Evolutionary conservation across 2,329 filamentous ascomycete species (phyloP), one percentile per base, ranked within the genome.

Genomic region (Nigrospora sphaerica): DNA sequence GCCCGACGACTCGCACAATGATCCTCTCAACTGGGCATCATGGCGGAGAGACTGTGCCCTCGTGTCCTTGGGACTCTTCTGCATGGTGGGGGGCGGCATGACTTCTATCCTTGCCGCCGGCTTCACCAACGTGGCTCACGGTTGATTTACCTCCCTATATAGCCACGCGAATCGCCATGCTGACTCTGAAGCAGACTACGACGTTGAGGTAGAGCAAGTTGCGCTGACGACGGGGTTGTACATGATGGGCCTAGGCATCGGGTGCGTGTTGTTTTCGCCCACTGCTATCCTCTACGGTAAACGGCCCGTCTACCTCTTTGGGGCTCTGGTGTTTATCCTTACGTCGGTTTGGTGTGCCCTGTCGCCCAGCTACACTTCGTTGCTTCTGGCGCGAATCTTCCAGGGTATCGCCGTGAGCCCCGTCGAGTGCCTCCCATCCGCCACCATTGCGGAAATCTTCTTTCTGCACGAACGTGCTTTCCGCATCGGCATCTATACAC

Each of bases 371-470:
- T 96, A 92, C 60, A 65, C 76, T 2, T 95, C 89, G 11, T 74
- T 97, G 34, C 73, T 95, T 6, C 64, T 90, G 10, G 92, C 89
- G 23, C 79, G 92, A 45, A 82, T 97, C 41, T 85, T 96, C 50
- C 88, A 95, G 64, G 93, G 92, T 4, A 73, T 96, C 11, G 85
- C 90, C 1, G 84, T 96, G 42, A 93, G 88, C 53, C 89, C 90
- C 0, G 88, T 95, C 10, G 92, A 97, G 64, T 95, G 90, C 59
- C 75, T 97, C 31, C 92, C 92, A 0, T 95, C 89, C 5, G 91
- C 92, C 14, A 95, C 90, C 0, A 92, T 97, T 57, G 90, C 91
- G 4, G 92, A 97, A 65, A 96, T 97, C 49, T 97, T 91, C 71
- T 96, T 95, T 60, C 73, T 97, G 17, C 92, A 97, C 58, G 92